phyloP scores from a whole-genome alignment of 148 eudicot genomes.

The Rhododendron williamsianum region DNA sequence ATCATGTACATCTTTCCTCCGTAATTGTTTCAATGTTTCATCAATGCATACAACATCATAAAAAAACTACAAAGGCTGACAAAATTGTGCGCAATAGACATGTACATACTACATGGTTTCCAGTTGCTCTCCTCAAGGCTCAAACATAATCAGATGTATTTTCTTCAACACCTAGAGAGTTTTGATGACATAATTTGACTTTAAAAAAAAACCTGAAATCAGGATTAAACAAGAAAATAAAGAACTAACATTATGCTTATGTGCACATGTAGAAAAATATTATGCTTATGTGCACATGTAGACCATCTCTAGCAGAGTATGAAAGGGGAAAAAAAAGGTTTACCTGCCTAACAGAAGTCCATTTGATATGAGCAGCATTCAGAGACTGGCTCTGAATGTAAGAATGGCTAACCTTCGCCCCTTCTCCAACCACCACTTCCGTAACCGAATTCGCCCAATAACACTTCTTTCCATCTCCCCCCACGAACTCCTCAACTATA shows the following conservation, averaged over 20 bases:
- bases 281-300: neutral
- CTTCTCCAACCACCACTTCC: conserved; percentile 70
- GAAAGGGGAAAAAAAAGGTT: neutral
- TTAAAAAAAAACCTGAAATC: neutral
- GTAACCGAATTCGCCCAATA: conserved; percentile 88
- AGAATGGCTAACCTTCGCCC: conserved; percentile 71
- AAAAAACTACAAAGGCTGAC: neutral
- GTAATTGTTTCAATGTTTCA: neutral
- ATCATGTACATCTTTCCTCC: neutral
- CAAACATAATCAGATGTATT: neutral
- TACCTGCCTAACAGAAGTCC: conserved; percentile 93
- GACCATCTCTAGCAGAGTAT: neutral
- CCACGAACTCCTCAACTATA: conserved; percentile 66
- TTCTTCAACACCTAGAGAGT: neutral
- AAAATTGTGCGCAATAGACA: neutral
- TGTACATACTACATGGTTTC: neutral
- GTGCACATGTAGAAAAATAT: neutral
- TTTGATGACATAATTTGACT: neutral
- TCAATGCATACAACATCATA: neutral
- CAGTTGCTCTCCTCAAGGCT: neutral
- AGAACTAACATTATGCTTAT: neutral
- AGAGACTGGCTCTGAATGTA: conserved; percentile 80
- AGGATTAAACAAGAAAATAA: neutral
- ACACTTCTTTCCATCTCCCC: conserved; percentile 49
- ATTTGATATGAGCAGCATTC: conserved; percentile 84